phyloP scores from a whole-genome alignment of 495 filamentous ascomycete genomes.

The Penicillium steckii region DNA sequence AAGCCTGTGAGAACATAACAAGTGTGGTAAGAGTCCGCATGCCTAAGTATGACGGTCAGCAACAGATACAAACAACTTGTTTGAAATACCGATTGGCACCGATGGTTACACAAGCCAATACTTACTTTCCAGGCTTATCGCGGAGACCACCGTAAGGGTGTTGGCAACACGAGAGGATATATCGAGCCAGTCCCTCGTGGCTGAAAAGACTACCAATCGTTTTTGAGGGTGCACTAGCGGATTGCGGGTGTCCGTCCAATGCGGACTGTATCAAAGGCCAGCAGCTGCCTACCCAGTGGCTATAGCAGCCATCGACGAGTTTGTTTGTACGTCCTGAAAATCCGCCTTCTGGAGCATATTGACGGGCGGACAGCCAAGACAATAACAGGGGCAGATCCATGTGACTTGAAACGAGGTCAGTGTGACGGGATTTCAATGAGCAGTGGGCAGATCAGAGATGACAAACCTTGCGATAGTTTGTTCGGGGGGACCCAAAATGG shows the following conservation, averaged over 20 bases:
- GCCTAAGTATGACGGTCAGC: conserved; percentile 43
- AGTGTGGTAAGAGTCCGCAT: conserved; percentile 85
- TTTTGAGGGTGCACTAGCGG: conserved; percentile 14
- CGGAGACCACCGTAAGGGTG: conserved; percentile 75
- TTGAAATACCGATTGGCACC: conserved; percentile 5
- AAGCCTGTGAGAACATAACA: conserved; percentile 88
- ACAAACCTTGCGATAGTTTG: conserved; percentile 64
- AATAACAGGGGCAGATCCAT: conserved; percentile 76
- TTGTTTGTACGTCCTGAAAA: conserved; percentile 96
- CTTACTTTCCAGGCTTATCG: conserved; percentile 91
- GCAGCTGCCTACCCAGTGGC: conserved; percentile 93
- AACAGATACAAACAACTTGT: conserved; percentile 1
- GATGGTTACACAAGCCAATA: conserved; percentile 11
- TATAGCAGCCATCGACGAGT: conserved; percentile 96
- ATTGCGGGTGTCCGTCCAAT: conserved; percentile 49
- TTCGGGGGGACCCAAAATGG: conserved; percentile 75
- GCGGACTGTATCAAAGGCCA: conserved; percentile 89
- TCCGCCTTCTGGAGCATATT: conserved; percentile 90
- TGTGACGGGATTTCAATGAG: neutral
- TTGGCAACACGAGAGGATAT: conserved; percentile 88
- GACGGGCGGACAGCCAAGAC: conserved; percentile 83
- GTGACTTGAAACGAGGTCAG: conserved; percentile 50
- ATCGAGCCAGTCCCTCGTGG: conserved; percentile 78
- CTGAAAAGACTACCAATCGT: conserved; percentile 63
- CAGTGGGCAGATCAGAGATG: neutral